A percentile compares a stretch with the other conserved stretches of the same genome.
Evolutionary conservation across 331 rosid species (phyloP).

Genomic region (Cydonia oblonga): DNA sequence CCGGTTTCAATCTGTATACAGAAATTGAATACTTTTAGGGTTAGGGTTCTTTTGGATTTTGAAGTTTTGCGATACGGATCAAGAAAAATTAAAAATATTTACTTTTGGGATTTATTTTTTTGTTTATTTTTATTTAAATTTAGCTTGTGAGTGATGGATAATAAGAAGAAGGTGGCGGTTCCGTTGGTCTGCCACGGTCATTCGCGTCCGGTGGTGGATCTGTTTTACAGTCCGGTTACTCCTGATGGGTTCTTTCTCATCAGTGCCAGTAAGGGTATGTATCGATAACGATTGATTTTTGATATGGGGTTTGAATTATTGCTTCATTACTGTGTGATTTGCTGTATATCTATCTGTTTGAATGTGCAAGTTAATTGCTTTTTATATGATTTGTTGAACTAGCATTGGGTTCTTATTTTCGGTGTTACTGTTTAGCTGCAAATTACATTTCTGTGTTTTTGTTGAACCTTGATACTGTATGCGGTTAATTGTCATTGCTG

Average conservation of each 20-base stretch:
- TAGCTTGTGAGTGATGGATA: conserved; percentile 46
- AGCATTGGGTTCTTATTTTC: not conserved
- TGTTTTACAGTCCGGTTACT: conserved; percentile 82
- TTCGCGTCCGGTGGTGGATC: conserved; percentile 94
- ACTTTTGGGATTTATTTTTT: not conserved
- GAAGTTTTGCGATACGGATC: conserved; percentile 5
- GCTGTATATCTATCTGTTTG: not conserved
- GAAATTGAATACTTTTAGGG: not conserved
- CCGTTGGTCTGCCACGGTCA: conserved; percentile 97
- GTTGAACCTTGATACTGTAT: no score
- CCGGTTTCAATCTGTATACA: not conserved
- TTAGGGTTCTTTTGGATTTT: conserved; percentile 23
- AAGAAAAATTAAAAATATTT: not conserved
- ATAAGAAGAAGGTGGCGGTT: conserved; percentile 66
- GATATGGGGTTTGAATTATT: not conserved
- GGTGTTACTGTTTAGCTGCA: not conserved
- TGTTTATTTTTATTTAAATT: not conserved
- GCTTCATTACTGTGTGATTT: not conserved
- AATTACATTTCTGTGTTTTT: no score
- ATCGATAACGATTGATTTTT: not conserved
- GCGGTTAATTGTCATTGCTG: not conserved
- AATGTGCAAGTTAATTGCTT: not conserved
- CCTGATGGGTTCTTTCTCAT: conserved; percentile 89
- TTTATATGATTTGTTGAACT: not conserved
- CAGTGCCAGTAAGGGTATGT: conserved; percentile 91